These are phyloP conservation scores for Rhizopus sp. DNA, from an alignment of 371 early-diverging fungal species.

Conservation along the genomic window DNA sequence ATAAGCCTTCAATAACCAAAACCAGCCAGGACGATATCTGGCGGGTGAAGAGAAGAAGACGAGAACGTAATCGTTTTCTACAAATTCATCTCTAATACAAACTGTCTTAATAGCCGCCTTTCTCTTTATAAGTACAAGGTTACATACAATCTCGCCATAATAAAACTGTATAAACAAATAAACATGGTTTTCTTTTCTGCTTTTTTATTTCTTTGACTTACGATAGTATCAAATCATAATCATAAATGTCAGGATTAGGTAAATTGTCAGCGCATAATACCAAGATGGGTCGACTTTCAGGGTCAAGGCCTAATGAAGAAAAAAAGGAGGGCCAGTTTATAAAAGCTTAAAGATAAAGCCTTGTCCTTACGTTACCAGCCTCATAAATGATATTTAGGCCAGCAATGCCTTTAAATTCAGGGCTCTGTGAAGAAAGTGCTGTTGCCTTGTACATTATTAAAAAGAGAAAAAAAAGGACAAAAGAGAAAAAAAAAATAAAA, in stretches of 20 bases:
- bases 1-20: slow-evolving; percentile 86
- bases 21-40: slow-evolving; percentile 75
- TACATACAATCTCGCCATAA: slow-evolving; percentile 45
- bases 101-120: not conserved
- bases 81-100: slow-evolving; percentile 63
- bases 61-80: slow-evolving; percentile 84
- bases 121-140: not conserved
- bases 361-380: slow-evolving; percentile 36
- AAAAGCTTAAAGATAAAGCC: not conserved
- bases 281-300: slow-evolving; percentile 78
- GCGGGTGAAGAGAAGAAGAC: slow-evolving; percentile 88
- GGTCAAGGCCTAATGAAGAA: slow-evolving; percentile 71
- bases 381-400: slow-evolving; percentile 51
- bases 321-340: not conserved
- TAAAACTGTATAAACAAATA: slow-evolving; percentile 25
- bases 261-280: slow-evolving; percentile 80
- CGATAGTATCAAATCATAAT: slow-evolving; percentile 83
- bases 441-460: slow-evolving; percentile 12
- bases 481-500: not conserved
- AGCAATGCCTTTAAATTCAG: slow-evolving; percentile 50
- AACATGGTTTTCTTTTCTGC: not conserved
- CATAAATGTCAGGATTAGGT: slow-evolving; percentile 72
- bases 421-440: slow-evolving; percentile 34
- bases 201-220: slow-evolving; percentile 27
- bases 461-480: not conserved